Evolutionary conservation across 352 stramenopile species (phyloP).

Genomic region (Globisporangium yorkense): DNA sequence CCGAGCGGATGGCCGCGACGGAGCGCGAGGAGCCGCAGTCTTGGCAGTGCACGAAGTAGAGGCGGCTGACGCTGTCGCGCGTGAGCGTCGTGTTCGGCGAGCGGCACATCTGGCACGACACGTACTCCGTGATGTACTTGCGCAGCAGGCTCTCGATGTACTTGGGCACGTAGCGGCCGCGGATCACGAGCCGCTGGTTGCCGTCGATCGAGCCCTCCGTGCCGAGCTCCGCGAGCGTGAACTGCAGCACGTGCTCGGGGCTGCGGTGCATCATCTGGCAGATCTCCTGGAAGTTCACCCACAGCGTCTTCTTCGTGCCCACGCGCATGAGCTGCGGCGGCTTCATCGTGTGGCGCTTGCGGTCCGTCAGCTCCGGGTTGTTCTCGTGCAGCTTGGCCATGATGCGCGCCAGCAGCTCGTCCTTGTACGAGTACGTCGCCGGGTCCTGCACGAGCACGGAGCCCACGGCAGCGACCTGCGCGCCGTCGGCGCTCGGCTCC

Average conservation of each 20-base stretch:
- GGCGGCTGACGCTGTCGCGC: conserved; percentile 93
- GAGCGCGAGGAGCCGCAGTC: conserved; percentile 95
- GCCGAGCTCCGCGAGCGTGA: conserved; percentile 99
- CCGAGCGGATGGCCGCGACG: conserved; percentile 96
- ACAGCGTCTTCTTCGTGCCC: conserved; percentile 98
- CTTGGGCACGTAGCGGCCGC: conserved; percentile 97
- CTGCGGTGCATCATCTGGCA: conserved; percentile 98
- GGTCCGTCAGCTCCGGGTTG: conserved; percentile 95
- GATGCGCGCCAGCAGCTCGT: conserved; percentile 93
- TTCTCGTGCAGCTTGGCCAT: conserved; percentile 94
- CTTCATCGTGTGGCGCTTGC: conserved; percentile 92
- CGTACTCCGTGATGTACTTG: conserved; percentile 99
- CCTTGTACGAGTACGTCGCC: conserved; percentile 93
- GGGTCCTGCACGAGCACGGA: conserved; percentile 81
- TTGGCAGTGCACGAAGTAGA: conserved; percentile 99
- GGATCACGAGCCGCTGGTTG: conserved; percentile 98
- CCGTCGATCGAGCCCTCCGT: conserved; percentile 99
- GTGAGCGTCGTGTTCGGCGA: conserved; percentile 97
- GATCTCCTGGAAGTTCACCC: conserved; percentile 99
- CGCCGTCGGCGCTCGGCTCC: conserved; percentile 13
- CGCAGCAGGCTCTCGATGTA: conserved; percentile 99
- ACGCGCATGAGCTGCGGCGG: conserved; percentile 88
- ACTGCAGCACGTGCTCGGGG: conserved; percentile 98
- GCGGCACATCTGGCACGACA: conserved; percentile 99
- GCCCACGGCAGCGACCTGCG: conserved; percentile 16